Conservation (phyloP, 2,329 filamentous ascomycete species). For the Fusarium decemcellulare region DNA sequence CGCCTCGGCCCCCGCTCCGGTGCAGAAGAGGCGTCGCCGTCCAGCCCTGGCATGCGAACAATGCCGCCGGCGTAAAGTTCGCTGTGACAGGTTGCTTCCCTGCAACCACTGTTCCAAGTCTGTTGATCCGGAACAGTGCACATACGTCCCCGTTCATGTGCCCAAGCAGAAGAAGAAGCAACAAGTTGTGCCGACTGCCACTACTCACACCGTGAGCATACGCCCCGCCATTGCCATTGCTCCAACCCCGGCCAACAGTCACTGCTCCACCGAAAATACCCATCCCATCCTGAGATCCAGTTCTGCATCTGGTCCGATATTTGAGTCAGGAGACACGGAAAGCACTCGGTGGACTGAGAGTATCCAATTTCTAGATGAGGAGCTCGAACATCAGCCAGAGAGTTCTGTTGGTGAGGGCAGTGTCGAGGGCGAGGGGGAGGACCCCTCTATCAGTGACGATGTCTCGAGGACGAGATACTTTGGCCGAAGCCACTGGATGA, state of each 20-base stretch:
- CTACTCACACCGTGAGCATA: neutral
- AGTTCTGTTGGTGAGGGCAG: neutral
- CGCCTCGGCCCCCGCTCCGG: neutral
- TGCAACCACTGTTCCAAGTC: constrained; percentile 3
- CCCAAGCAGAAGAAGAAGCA: constrained; percentile 5
- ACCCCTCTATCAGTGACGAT: neutral
- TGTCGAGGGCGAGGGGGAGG: neutral
- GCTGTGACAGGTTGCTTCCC: neutral
- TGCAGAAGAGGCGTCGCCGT: neutral
- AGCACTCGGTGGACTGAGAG: neutral
- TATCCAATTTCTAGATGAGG: neutral
- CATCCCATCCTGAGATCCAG: neutral
- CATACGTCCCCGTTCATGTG: neutral
- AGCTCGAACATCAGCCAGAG: neutral
- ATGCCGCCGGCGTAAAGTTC: constrained; percentile 1
- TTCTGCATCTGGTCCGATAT: too few species aligned
- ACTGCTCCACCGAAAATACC: neutral
- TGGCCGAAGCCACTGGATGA: neutral
- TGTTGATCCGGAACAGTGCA: neutral
- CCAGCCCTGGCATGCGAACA: constrained; percentile 1
- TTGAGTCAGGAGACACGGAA: neutral
- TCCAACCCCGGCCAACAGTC: neutral
- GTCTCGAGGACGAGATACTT: neutral
- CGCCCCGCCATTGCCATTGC: neutral
- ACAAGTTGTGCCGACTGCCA: neutral